Percentiles rank a stretch among this genome's conserved stretches.
Conservation (phyloP, 768 basidiomycete genomes). For the Myochromella boudieri region DNA sequence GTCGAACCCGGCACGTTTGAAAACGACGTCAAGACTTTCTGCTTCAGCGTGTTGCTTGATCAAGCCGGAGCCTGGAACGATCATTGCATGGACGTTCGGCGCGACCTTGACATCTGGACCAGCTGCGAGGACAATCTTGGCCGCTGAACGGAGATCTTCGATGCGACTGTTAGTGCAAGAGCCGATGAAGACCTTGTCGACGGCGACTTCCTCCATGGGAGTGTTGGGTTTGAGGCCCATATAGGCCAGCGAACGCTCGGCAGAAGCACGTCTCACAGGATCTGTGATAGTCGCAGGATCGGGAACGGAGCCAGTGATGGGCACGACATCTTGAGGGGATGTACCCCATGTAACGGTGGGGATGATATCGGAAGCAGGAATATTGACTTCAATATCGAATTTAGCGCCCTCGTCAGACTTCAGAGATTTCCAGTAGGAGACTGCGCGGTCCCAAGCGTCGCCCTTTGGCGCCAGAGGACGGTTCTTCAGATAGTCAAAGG, state of each 20-base stretch:
- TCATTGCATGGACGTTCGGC: slow-evolving; percentile 77
- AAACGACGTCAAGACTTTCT: slow-evolving; percentile 82
- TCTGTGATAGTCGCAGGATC: slow-evolving; percentile 69
- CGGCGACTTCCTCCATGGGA: slow-evolving; percentile 71
- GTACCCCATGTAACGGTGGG: slow-evolving; percentile 95
- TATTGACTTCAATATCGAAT: slow-evolving; percentile 80
- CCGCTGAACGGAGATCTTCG: slow-evolving; percentile 88
- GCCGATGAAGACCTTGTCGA: slow-evolving; percentile 93
- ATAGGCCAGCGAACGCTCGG: slow-evolving; percentile 76
- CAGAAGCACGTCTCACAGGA: slow-evolving; percentile 62
- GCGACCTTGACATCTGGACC: slow-evolving; percentile 76
- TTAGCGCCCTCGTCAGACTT: slow-evolving; percentile 79
- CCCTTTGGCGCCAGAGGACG: slow-evolving; percentile 83
- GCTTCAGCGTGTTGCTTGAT: slow-evolving; percentile 91
- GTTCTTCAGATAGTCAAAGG: slow-evolving; percentile 79
- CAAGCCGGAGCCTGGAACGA: slow-evolving; percentile 89
- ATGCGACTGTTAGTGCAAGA: slow-evolving; percentile 95
- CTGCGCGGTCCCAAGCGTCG: slow-evolving; percentile 82
- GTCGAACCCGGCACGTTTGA: slow-evolving; percentile 90
- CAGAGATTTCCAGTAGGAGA: slow-evolving; percentile 83
- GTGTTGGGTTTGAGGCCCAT: slow-evolving; percentile 84
- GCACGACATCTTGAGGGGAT: slow-evolving; percentile 83
- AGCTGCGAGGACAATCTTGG: slow-evolving; percentile 71
- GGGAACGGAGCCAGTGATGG: slow-evolving; percentile 81
- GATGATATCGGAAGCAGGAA: slow-evolving; percentile 81